A percentile compares a stretch with the other conserved stretches of the same genome.
These are phyloP conservation scores for Tritrichomonas foetus DNA, from an alignment of 208 protist species.

Conservation along the genomic window DNA sequence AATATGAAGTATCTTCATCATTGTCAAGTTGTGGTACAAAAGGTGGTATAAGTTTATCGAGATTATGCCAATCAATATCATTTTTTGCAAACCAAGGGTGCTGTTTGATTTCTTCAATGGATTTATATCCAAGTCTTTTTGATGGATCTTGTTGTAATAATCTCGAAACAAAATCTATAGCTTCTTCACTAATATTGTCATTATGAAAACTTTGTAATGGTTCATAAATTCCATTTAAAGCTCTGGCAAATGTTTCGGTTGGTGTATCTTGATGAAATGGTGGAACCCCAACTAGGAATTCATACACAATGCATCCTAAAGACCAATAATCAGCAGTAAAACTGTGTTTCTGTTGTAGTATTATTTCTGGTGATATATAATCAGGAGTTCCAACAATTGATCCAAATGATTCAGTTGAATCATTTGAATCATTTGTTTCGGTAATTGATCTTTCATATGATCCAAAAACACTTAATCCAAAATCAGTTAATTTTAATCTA, in stretches of 20 bases:
- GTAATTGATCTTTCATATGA: neutral
- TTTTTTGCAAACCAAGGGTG: neutral
- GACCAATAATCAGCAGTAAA: conserved; percentile 71
- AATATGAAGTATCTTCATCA: neutral
- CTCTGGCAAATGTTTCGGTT: conserved; percentile 61
- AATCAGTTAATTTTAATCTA: conserved; percentile 53
- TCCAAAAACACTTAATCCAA: conserved; percentile 32
- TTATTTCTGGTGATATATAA: conserved; percentile 6
- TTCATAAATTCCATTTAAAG: conserved; percentile 52
- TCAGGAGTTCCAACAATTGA: conserved; percentile 24
- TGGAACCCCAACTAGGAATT: conserved; percentile 66
- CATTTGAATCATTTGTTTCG: neutral
- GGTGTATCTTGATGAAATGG: conserved; percentile 65
- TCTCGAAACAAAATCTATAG: conserved; percentile 51
- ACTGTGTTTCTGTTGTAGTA: conserved; percentile 57
- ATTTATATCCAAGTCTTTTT: conserved; percentile 47
- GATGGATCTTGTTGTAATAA: conserved; percentile 49
- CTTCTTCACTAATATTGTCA: conserved; percentile 37
- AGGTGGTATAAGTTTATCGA: neutral
- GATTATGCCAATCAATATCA: neutral
- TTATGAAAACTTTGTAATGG: neutral
- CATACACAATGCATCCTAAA: conserved; percentile 67
- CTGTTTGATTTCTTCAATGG: neutral
- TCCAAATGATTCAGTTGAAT: neutral
- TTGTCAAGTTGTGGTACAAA: neutral